phyloP scores from a whole-genome alignment of 345 rosid species.

The Eutrema yunnanense region DNA sequence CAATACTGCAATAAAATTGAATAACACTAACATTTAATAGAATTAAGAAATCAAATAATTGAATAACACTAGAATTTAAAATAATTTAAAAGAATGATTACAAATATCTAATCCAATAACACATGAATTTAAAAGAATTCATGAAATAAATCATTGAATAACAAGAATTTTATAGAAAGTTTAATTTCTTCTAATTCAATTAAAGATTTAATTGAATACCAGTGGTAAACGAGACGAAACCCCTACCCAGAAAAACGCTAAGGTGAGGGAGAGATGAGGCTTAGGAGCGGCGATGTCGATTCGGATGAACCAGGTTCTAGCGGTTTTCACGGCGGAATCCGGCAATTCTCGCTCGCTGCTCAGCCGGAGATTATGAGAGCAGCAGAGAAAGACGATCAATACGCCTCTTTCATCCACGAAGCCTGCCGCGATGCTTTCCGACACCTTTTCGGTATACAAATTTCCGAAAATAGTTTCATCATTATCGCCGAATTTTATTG shows the following conservation, averaged over 20 bases:
- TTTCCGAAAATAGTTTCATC: neutral
- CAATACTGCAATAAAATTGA: no score
- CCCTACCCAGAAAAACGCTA: neutral
- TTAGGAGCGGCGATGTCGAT: conserved; percentile 15
- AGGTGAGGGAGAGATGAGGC: conserved; percentile 19
- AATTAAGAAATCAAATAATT: no score
- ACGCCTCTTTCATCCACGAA: conserved; percentile 83
- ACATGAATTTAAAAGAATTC: no score
- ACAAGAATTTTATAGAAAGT: no score
- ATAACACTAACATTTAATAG: no score
- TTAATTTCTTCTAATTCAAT: no score
- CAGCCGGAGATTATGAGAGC: conserved; percentile 98
- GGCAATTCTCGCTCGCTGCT: conserved; percentile 62
- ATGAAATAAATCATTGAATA: no score
- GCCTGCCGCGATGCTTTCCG: conserved; percentile 96
- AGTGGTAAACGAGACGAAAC: no score
- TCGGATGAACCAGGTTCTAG: conserved; percentile 30
- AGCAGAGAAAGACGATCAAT: conserved; percentile 95
- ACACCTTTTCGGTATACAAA: conserved; percentile 58
- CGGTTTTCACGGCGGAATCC: conserved; percentile 31
- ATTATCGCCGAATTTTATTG: neutral
- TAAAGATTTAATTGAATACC: no score
- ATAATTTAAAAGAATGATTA: no score
- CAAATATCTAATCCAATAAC: no score
- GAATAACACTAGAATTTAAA: no score